phyloP scores from a whole-genome alignment of 2,329 filamentous ascomycete species.

The Trichoderma oligosporum region DNA sequence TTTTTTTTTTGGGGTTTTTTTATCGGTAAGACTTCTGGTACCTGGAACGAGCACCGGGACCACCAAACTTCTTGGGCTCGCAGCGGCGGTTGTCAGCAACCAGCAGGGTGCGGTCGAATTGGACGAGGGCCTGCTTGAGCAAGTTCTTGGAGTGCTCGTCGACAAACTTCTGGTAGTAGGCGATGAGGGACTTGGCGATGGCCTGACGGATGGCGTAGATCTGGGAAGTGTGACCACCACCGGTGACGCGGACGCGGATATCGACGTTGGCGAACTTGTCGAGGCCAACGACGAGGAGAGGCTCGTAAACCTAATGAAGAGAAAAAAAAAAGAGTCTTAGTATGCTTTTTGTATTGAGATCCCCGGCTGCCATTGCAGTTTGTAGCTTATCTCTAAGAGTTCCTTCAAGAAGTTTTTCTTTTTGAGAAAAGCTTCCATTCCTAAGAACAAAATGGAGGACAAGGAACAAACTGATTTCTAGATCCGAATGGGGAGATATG shows the following conservation, averaged over 20 bases:
- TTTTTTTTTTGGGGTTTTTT: slow-evolving; percentile 32
- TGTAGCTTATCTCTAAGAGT: not conserved
- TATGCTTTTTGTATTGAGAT: not conserved
- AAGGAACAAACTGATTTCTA: no score
- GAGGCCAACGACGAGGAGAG: slow-evolving; percentile 90
- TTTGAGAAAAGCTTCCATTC: not conserved
- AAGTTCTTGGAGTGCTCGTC: slow-evolving; percentile 99
- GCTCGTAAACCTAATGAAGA: slow-evolving; percentile 99
- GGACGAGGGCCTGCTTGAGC: slow-evolving; percentile 93
- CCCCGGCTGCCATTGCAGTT: not conserved
- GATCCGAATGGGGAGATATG: not conserved
- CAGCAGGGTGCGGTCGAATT: slow-evolving; percentile 95
- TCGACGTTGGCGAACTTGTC: slow-evolving; percentile 97
- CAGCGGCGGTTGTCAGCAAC: slow-evolving; percentile 98
- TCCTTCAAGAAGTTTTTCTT: not conserved
- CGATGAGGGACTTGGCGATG: slow-evolving; percentile 73
- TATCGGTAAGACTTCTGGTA: slow-evolving; percentile 99
- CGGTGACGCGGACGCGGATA: slow-evolving; percentile 92
- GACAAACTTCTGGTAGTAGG: slow-evolving; percentile 99
- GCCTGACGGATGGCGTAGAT: slow-evolving; percentile 98
- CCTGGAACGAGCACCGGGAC: slow-evolving; percentile 88
- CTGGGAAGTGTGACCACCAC: slow-evolving; percentile 97
- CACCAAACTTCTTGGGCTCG: slow-evolving; percentile 98
- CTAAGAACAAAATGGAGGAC: not conserved
- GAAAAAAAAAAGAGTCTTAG: slow-evolving; percentile 21